Evolutionary conservation across 768 basidiomycete species (phyloP).

Genomic region (Punctularia strigosozonata): DNA sequence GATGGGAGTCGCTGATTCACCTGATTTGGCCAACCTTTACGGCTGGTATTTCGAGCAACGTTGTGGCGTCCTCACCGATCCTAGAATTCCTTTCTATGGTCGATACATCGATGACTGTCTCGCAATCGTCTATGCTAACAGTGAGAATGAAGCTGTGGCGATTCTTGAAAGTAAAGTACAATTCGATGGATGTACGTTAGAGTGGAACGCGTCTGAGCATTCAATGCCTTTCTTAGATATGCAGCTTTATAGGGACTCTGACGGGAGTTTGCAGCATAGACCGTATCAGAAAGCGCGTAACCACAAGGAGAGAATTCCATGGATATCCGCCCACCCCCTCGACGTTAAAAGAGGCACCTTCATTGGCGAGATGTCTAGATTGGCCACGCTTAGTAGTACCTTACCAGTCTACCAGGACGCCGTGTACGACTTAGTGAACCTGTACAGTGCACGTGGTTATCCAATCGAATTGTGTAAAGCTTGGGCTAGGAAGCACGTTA

Average conservation of each 20-base stretch:
- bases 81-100: conserved; percentile 15
- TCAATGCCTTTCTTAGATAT: conserved; percentile 17
- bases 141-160: not conserved
- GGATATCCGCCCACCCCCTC: conserved; percentile 5
- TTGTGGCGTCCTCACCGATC: conserved; percentile 4
- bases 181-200: conserved; percentile 8
- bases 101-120: conserved; percentile 23
- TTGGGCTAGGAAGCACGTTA: conserved; percentile 15
- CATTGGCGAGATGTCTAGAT: conserved; percentile 9
- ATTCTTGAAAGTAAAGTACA: not conserved
- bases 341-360: conserved; percentile 10
- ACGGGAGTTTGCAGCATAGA: conserved; percentile 2
- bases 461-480: conserved; percentile 13
- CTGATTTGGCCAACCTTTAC: conserved; percentile 21
- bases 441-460: conserved; percentile 21
- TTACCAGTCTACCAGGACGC: conserved; percentile 15
- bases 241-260: conserved; percentile 13
- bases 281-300: conserved; percentile 7
- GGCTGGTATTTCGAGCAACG: conserved; percentile 13
- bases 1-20: conserved; percentile 20
- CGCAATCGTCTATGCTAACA: conserved; percentile 7
- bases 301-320: conserved; percentile 12
- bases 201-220: conserved; percentile 3
- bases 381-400: conserved; percentile 16
- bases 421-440: conserved; percentile 11